Evolutionary conservation across 2,329 filamentous ascomycete species (phyloP).

Genomic region (Pseudocercospora pini-densiflorae): DNA sequence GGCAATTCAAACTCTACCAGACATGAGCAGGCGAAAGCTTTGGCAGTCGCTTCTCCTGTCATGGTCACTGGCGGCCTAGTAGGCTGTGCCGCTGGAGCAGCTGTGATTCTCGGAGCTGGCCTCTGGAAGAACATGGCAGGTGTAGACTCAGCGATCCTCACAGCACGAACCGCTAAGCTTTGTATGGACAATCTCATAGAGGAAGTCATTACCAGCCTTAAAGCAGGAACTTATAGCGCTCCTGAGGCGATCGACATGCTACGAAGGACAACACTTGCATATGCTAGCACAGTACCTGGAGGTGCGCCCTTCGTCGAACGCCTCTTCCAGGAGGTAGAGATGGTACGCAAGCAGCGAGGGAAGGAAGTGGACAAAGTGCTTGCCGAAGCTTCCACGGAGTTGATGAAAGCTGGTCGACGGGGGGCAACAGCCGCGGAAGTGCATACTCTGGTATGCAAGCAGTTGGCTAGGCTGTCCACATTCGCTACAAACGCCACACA

Average conservation of each 20-base stretch:
- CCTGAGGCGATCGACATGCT: conserved; percentile 38
- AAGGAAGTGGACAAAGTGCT: conserved; percentile 34
- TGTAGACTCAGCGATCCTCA: conserved; percentile 32
- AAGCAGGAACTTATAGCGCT: conserved; percentile 36
- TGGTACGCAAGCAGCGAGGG: conserved; percentile 33
- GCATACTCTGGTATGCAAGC: conserved; percentile 29
- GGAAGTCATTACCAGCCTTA: conserved; percentile 34
- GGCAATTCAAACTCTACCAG: background rate
- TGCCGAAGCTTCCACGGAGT: conserved; percentile 28
- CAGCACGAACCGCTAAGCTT: conserved; percentile 33
- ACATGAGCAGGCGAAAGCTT: conserved; percentile 7
- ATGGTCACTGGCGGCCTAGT: conserved; percentile 36
- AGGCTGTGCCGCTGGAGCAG: conserved; percentile 35
- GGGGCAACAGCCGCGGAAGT: conserved; percentile 29
- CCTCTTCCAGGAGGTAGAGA: conserved; percentile 33
- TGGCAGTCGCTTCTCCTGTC: conserved; percentile 29
- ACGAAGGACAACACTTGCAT: conserved; percentile 35
- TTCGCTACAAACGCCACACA: conserved; percentile 31
- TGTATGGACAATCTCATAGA: conserved; percentile 37
- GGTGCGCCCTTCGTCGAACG: conserved; percentile 34
- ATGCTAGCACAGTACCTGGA: conserved; percentile 34
- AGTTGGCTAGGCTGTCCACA: conserved; percentile 31
- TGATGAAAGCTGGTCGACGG: conserved; percentile 28
- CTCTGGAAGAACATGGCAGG: conserved; percentile 35
- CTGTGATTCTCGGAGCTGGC: conserved; percentile 32